These are phyloP conservation scores for Vitis rotundifolia DNA, from an alignment of 164 flowering plant species.

Conservation along the genomic window DNA sequence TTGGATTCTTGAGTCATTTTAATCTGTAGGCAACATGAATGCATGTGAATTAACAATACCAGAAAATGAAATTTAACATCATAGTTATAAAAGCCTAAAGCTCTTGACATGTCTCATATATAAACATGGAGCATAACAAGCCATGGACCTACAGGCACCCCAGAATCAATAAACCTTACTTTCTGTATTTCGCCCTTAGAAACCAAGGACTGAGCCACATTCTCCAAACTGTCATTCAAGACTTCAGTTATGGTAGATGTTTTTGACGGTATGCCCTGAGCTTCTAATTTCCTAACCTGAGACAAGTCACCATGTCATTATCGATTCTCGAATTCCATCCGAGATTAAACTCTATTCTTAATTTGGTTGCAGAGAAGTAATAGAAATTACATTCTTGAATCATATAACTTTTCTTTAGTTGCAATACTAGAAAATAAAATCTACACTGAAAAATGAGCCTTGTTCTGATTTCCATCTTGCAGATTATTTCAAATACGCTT, in stretches of 20 bases:
- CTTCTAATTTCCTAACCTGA: slow-evolving; percentile 67
- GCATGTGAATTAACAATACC: too few relatives aligned
- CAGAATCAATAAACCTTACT: slow-evolving; percentile 24
- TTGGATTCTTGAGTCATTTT: slow-evolving; percentile 55
- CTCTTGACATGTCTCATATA: background rate
- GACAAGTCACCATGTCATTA: background rate
- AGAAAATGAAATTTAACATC: background rate
- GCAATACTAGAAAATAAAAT: too few relatives aligned
- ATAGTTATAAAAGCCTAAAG: background rate
- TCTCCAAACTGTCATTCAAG: slow-evolving; percentile 66
- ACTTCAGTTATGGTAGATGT: slow-evolving; percentile 65
- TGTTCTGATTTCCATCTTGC: too few relatives aligned
- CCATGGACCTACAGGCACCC: too few relatives aligned
- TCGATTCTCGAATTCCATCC: too few relatives aligned
- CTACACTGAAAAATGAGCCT: too few relatives aligned
- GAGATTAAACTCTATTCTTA: too few relatives aligned
- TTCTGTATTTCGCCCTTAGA: slow-evolving; percentile 63
- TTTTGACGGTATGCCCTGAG: slow-evolving; percentile 65
- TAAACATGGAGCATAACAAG: background rate
- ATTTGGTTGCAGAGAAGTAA: too few relatives aligned
- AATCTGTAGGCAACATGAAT: slow-evolving; percentile 23
- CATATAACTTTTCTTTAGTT: too few relatives aligned
- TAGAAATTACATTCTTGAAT: too few relatives aligned
- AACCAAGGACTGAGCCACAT: slow-evolving; percentile 61
- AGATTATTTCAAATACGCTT: background rate